These are phyloP conservation scores for Tricholoma terreum DNA, from an alignment of 768 basidiomycete genomes.

Conservation along the genomic window DNA sequence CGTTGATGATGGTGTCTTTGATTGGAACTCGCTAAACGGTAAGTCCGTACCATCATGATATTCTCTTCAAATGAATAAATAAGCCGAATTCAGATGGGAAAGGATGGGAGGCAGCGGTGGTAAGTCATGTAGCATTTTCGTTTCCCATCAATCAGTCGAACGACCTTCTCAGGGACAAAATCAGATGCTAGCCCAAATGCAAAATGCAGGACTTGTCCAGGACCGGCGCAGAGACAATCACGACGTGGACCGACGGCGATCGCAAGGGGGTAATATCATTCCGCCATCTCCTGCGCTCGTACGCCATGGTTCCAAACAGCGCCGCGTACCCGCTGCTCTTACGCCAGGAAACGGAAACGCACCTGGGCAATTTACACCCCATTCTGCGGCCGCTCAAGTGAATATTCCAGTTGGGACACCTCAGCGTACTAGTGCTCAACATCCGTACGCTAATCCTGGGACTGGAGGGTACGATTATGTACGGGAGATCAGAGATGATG, in stretches of 20 bases:
- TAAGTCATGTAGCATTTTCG: constrained; percentile 34
- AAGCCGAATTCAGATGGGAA: constrained; percentile 59
- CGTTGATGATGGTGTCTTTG: constrained; percentile 89
- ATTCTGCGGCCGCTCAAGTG: constrained; percentile 71
- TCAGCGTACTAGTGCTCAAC: constrained; percentile 49
- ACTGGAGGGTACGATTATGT: constrained; percentile 60
- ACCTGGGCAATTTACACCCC: constrained; percentile 62
- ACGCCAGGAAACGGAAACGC: constrained; percentile 46
- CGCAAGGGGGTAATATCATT: constrained; percentile 51
- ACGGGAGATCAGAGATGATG: constrained; percentile 49
- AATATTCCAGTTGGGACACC: constrained; percentile 63
- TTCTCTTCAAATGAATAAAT: constrained; percentile 1
- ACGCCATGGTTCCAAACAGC: constrained; percentile 71
- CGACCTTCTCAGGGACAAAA: constrained; percentile 46
- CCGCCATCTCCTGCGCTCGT: constrained; percentile 80
- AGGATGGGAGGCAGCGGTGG: constrained; percentile 88
- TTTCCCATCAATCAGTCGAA: constrained; percentile 1
- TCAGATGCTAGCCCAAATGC: constrained; percentile 64
- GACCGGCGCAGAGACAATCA: constrained; percentile 64
- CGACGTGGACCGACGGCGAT: constrained; percentile 62
- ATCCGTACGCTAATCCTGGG: constrained; percentile 68
- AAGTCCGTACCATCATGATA: constrained; percentile 11
- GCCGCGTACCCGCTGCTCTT: constrained; percentile 58
- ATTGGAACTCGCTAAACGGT: constrained; percentile 95
- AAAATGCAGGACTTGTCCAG: constrained; percentile 46